Evolutionary conservation across 768 basidiomycete genomes (phyloP).

Genomic region (Tylopilus balloui): DNA sequence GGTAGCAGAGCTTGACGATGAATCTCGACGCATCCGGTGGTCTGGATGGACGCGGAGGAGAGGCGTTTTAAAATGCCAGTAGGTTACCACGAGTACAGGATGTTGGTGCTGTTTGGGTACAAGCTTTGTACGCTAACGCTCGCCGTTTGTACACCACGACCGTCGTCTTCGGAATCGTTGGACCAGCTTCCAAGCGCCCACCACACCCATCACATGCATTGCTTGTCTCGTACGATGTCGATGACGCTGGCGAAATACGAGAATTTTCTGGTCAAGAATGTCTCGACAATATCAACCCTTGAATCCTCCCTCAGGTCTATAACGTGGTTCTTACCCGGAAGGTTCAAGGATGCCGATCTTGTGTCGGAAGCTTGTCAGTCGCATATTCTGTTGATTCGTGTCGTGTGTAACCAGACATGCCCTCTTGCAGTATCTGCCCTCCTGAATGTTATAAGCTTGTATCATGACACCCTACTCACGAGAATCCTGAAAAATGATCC

Average conservation of each 20-base stretch:
- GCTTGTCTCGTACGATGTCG: constrained; percentile 41
- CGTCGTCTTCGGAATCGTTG: too few species aligned
- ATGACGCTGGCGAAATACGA: constrained; percentile 71
- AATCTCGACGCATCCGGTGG: constrained; percentile 22
- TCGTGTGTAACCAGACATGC: constrained; percentile 14
- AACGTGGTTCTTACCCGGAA: constrained; percentile 93
- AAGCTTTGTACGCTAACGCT: constrained; percentile 25
- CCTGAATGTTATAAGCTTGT: constrained; percentile 84
- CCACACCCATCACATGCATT: neutral
- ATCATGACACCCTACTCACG: constrained; percentile 89
- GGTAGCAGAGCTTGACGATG: constrained; percentile 20
- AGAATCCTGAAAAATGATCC: constrained; percentile 59
- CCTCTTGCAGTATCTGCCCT: constrained; percentile 71
- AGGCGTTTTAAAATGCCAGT: neutral
- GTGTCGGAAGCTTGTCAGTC: constrained; percentile 90
- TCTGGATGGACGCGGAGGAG: constrained; percentile 3
- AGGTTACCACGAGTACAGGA: constrained; percentile 16
- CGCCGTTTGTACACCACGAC: neutral
- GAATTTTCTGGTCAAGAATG: constrained; percentile 77
- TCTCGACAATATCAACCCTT: constrained; percentile 78
- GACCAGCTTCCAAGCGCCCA: constrained; percentile 3
- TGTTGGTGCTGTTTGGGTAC: constrained; percentile 19
- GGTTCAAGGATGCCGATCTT: constrained; percentile 96
- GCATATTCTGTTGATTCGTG: constrained; percentile 8
- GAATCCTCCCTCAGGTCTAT: constrained; percentile 86